Conservation (phyloP, 1,284 basidiomycete species). For the Dichomitus squalens region DNA sequence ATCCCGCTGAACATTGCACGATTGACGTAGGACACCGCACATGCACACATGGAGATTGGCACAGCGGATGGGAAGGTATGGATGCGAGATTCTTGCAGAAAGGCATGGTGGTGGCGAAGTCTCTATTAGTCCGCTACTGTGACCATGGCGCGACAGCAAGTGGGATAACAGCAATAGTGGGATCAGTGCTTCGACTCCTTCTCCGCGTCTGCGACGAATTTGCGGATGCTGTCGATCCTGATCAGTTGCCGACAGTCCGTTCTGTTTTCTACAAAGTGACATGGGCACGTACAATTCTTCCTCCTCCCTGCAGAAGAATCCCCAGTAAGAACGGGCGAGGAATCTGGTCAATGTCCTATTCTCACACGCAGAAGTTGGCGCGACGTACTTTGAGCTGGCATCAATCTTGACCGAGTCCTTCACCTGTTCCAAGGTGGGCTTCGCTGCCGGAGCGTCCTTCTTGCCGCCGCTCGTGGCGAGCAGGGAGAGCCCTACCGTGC, state of each 20-base stretch:
- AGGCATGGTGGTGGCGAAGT: slow-evolving; percentile 6
- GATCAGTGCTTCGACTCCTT: slow-evolving; percentile 49
- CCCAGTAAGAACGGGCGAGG: neutral
- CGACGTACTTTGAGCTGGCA: slow-evolving; percentile 68
- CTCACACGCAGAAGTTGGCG: slow-evolving; percentile 5
- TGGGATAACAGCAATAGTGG: neutral
- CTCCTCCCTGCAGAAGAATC: slow-evolving; percentile 52
- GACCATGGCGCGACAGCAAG: slow-evolving; percentile 10
- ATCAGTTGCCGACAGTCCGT: slow-evolving; percentile 40
- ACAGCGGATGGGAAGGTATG: neutral
- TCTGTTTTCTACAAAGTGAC: slow-evolving; percentile 15
- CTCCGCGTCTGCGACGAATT: slow-evolving; percentile 79
- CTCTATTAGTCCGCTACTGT: slow-evolving; percentile 19
- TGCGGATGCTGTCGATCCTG: slow-evolving; percentile 67
- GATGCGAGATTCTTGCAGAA: neutral
- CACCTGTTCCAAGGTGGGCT: slow-evolving; percentile 51
- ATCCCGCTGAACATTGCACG: no score
- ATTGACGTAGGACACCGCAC: neutral
- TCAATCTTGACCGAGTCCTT: slow-evolving; percentile 64
- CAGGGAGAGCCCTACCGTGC: slow-evolving; percentile 52
- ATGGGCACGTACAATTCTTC: slow-evolving; percentile 65
- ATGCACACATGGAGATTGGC: neutral
- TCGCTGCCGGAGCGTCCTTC: slow-evolving; percentile 42
- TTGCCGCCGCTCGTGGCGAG: slow-evolving; percentile 54
- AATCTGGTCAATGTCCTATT: slow-evolving; percentile 2